A percentile compares a stretch with the other conserved stretches of the same genome.
Evolutionary conservation across 2,329 filamentous ascomycete species (phyloP).

Genomic region (Colletotrichum neosansevieriae): DNA sequence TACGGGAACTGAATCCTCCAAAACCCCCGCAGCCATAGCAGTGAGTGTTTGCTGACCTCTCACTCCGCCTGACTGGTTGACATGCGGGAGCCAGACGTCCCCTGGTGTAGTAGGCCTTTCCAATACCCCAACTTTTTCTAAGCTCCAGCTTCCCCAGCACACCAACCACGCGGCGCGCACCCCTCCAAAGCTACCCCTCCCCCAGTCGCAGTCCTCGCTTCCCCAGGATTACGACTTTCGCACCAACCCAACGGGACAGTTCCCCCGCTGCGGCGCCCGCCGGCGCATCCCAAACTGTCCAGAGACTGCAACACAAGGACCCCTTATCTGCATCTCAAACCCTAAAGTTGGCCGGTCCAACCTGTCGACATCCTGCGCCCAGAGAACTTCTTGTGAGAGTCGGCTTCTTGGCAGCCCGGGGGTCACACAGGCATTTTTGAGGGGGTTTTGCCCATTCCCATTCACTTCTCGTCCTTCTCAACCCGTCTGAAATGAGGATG

Average conservation of each 20-base stretch:
- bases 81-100: slow-evolving; percentile 24
- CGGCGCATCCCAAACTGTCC: slow-evolving; percentile 33
- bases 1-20: slow-evolving; percentile 4
- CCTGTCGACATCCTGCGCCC: slow-evolving; percentile 25
- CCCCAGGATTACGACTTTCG: slow-evolving; percentile 31
- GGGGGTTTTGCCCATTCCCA: slow-evolving; percentile 23
- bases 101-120: slow-evolving; percentile 15
- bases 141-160: slow-evolving; percentile 2
- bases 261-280: slow-evolving; percentile 32
- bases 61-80: slow-evolving; percentile 29
- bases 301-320: slow-evolving; percentile 36
- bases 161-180: slow-evolving; percentile 24
- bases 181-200: slow-evolving; percentile 13
- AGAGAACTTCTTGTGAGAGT: slow-evolving; percentile 28
- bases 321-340: slow-evolving; percentile 36
- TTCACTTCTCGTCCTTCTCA: neutral
- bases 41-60: slow-evolving; percentile 7
- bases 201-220: slow-evolving; percentile 30
- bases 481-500: slow-evolving; percentile 19
- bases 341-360: slow-evolving; percentile 31
- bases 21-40: slow-evolving; percentile 5
- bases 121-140: slow-evolving; percentile 38
- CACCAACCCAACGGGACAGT: slow-evolving; percentile 33
- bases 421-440: slow-evolving; percentile 14
- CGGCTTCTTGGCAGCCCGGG: slow-evolving; percentile 32